A percentile compares a stretch with the other conserved stretches of the same genome.
phyloP scores from a whole-genome alignment of 129 eudicot species.

The Tagetes patula region DNA sequence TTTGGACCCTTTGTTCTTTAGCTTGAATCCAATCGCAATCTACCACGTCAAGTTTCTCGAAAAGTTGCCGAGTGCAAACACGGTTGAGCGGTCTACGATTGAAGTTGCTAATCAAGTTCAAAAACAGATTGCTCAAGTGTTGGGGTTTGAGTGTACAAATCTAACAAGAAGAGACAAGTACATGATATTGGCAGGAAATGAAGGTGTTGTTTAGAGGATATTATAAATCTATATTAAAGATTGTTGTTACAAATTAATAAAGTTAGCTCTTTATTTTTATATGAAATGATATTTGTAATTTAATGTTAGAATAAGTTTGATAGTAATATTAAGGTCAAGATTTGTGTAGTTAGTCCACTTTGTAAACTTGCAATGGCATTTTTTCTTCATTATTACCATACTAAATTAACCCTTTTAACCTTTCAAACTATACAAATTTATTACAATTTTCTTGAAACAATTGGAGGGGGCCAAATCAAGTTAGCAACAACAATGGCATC shows the following conservation, averaged over 20 bases:
- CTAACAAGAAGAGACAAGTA: conserved; percentile 71
- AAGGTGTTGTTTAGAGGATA: conserved; percentile 39
- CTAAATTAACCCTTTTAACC: conserved; percentile 7
- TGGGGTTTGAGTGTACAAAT: conserved; percentile 58
- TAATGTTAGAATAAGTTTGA: not conserved
- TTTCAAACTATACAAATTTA: conserved; percentile 26
- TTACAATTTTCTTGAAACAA: not conserved
- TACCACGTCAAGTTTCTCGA: conserved; percentile 45
- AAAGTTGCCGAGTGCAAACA: conserved; percentile 14
- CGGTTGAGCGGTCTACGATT: conserved; percentile 27
- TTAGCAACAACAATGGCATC: not conserved
- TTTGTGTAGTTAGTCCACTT: no score
- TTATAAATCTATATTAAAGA: not conserved
- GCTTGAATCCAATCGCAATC: conserved; percentile 49
- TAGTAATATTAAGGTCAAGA: no score
- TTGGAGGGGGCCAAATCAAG: conserved; percentile 2
- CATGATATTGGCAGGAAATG: conserved; percentile 55
- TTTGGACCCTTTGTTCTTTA: conserved; percentile 60
- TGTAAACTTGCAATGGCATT: no score
- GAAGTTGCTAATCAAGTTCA: conserved; percentile 63
- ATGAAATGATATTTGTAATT: not conserved
- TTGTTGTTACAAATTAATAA: not conserved
- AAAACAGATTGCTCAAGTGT: conserved; percentile 39
- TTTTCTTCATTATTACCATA: not conserved
- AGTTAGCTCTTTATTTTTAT: not conserved